A percentile compares a stretch with the other conserved stretches of the same genome.
Conservation (phyloP, 2,329 filamentous ascomycete genomes). For the Intubia oerlemansii region DNA sequence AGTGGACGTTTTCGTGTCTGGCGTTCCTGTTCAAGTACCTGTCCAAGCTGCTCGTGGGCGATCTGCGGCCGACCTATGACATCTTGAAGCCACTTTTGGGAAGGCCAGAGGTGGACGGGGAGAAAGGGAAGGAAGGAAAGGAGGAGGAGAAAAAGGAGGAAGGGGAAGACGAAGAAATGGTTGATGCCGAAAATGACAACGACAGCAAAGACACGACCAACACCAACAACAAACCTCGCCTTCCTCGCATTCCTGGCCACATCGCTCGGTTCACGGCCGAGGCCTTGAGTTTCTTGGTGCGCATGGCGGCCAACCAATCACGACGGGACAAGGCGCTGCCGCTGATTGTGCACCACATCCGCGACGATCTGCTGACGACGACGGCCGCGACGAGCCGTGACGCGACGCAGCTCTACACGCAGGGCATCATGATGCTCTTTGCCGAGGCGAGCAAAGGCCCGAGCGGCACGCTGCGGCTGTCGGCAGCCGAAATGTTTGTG, state of each 20-base stretch:
- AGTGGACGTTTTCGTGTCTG: constrained; percentile 89
- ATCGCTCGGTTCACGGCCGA: constrained; percentile 87
- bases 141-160: not conserved
- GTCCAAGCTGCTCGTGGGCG: constrained; percentile 64
- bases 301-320: constrained; percentile 55
- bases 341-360: constrained; percentile 48
- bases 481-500: constrained; percentile 29
- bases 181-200: too few relatives aligned
- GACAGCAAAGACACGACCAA: not conserved
- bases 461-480: constrained; percentile 36
- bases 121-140: not conserved
- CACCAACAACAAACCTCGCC: not conserved
- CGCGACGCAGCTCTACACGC: constrained; percentile 42
- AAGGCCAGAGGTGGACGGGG: constrained; percentile 24
- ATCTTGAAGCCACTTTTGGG: constrained; percentile 71
- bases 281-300: constrained; percentile 79
- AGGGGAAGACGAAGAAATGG: too few relatives aligned
- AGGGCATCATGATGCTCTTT: constrained; percentile 83
- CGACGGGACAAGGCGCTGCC: constrained; percentile 55
- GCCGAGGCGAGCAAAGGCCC: constrained; percentile 56
- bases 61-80: constrained; percentile 66
- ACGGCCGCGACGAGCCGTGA: constrained; percentile 27
- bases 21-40: constrained; percentile 97
- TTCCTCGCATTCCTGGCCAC: constrained; percentile 50
- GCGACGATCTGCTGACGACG: constrained; percentile 36